Evolutionary conservation across 495 filamentous ascomycete species (phyloP), one percentile per base, ranked within the genome.

Genomic region (Penicillium bialowiezense): DNA sequence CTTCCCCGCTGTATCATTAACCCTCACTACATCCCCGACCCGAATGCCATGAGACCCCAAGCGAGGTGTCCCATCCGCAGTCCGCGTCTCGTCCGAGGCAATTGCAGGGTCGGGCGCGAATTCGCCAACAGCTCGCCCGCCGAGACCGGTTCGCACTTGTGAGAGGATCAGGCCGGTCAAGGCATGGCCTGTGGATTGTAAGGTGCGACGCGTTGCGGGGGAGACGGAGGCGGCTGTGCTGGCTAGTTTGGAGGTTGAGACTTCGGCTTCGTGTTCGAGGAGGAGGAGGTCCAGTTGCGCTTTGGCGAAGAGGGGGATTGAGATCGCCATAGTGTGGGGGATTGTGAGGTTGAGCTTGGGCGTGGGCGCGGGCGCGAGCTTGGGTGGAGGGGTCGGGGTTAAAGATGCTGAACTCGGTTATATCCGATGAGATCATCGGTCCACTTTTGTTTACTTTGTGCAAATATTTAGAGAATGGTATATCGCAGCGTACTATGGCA

Each of bases 101-200:
- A 88, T 78, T 3, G 91, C 90, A 2, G 77, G 56, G 58, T 97
- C 92, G 0, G 83, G 78, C 2, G 71, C 78, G 17, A 97, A 84
- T 58, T 96, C 91, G 14, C 96, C 69, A 3, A 98, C 83, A 0
- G 88, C 88, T 31, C 89, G 86, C 1, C 93, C 95, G 17, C 92
- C 95, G 7, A 96, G 70, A 0, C 93, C 95, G 0, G 93, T 97
- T n/a, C 91, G 86, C 64, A 88, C 88, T 41, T 86, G 82, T n/a
- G 76, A 65, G 10, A 95, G 69, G 15, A 78, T 58, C 3, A 98
- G 77, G 52, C 95, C 96, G 0, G 86, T 86, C 26, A 97, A 72
- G 1, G 95, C 93, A 54, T 96, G 79, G 32, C 93, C 93, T 3
- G 91, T 90, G 42, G 89, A 85, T 65, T 91, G 82, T 18, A 98